Evolutionary conservation across 257 asterid genomes (phyloP).

Genomic region (Penstemon eatonii): DNA sequence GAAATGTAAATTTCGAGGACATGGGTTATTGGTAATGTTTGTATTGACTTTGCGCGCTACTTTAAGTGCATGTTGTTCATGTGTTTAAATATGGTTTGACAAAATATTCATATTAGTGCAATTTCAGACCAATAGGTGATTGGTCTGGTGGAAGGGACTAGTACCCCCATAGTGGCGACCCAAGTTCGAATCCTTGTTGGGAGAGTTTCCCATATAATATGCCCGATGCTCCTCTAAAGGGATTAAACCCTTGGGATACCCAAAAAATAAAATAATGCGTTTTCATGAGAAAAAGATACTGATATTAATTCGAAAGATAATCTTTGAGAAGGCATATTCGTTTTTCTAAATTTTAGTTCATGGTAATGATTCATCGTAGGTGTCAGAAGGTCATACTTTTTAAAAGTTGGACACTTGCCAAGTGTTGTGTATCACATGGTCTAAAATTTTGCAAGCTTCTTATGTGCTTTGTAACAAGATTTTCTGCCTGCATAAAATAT

Average conservation of each 20-base stretch:
- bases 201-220: too few relatives aligned
- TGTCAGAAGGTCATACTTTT: slow-evolving; percentile 9
- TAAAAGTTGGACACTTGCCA: background rate
- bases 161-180: too few relatives aligned
- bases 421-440: background rate
- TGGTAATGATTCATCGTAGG: background rate
- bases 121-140: too few relatives aligned
- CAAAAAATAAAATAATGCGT: background rate
- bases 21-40: background rate
- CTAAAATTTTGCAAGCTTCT: slow-evolving; percentile 9
- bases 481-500: slow-evolving; percentile 15
- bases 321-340: background rate
- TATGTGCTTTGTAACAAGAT: slow-evolving; percentile 10
- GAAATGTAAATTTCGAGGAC: background rate
- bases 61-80: too few relatives aligned
- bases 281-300: background rate
- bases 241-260: too few relatives aligned
- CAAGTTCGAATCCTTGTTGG: too few relatives aligned
- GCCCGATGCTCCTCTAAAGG: too few relatives aligned
- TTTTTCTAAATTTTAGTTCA: background rate
- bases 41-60: background rate
- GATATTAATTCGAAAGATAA: background rate
- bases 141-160: too few relatives aligned
- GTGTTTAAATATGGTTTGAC: too few relatives aligned
- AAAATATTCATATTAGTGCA: background rate